Evolutionary conservation across 169 alveolate genomes (phyloP), one percentile per base, ranked within the genome.

Genomic region (Plasmodium ovale): DNA sequence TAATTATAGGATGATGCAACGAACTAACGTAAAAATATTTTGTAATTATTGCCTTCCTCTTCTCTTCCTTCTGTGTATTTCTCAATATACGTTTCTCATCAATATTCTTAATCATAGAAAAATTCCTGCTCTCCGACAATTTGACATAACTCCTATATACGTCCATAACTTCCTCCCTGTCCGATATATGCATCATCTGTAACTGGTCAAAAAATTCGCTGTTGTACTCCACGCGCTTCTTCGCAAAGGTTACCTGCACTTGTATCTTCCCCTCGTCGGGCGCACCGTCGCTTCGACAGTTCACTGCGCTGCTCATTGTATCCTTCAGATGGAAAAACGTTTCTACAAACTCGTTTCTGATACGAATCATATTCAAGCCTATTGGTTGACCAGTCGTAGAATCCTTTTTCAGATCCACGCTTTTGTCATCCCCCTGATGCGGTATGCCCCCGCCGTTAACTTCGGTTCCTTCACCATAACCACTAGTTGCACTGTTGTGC

Each of bases 1-100:
- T 89, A 47, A 93, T 92, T 3, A 93, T 92, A 14, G 96, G 96
- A 44, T 93, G 96, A 65, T 93, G 96, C 27, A 93, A 42, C 6
- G 90, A 64, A 67, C 82, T 82, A 54, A 82, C 65, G 51, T 82
- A 64, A 64, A 82, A 56, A 39, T 82, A 82, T 59, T 82, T 82
- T 10, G 90, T 70, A n/a, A 82, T 65, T 27, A 82, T 51, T 19
- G 90, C 90, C 3, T 65, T 65, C 29, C 90, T 64, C 44, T 56
- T 82, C 65, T 82, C 90, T 9, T 65, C 82, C 27, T 44, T 65
- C 42, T 82, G 90, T 65, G 47, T 68, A 29, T 39, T 35, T 56
- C 82, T 65, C 23, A 82, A 59, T 39, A 16, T 53, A 69, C 53
- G 33, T 56, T 67, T 82, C 14, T 82, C 82, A 69, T 82, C 84